Conservation (phyloP, 2,329 filamentous ascomycete species). For the Aureobasidium mangrovei region DNA sequence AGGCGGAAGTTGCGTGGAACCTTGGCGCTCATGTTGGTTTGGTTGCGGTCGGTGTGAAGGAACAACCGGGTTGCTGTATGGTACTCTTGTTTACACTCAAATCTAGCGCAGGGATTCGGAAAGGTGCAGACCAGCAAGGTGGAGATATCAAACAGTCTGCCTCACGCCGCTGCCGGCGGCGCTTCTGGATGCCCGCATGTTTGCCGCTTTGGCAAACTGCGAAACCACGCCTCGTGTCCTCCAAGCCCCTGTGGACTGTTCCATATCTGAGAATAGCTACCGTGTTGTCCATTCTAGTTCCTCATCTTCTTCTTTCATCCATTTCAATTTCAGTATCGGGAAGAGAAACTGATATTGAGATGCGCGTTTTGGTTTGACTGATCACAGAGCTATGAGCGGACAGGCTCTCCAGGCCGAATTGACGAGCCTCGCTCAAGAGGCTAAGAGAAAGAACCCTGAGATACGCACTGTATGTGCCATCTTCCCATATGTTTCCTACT, state of each 20-base stretch:
- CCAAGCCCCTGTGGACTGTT: not conserved
- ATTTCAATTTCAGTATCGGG: not conserved
- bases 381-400: slow-evolving; percentile 60
- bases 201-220: slow-evolving; percentile 1
- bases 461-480: slow-evolving; percentile 57
- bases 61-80: too few relatives aligned
- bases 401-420: slow-evolving; percentile 84
- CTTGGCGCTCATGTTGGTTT: slow-evolving; percentile 53
- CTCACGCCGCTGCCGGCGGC: not conserved
- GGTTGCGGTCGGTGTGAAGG: too few relatives aligned
- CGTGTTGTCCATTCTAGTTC: not conserved
- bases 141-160: not conserved
- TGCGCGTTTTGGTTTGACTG: not conserved
- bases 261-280: not conserved
- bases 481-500: not conserved
- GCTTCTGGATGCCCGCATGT: not conserved
- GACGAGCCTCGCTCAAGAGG: slow-evolving; percentile 85
- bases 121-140: not conserved
- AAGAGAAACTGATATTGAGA: not conserved
- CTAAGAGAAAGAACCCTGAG: slow-evolving; percentile 88
- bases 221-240: not conserved
- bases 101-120: too few relatives aligned
- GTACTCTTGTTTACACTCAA: too few relatives aligned
- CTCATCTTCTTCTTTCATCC: not conserved
- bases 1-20: slow-evolving; percentile 94